Conservation (phyloP, 139 green algal genomes). For the Chlorella sp. region DNA sequence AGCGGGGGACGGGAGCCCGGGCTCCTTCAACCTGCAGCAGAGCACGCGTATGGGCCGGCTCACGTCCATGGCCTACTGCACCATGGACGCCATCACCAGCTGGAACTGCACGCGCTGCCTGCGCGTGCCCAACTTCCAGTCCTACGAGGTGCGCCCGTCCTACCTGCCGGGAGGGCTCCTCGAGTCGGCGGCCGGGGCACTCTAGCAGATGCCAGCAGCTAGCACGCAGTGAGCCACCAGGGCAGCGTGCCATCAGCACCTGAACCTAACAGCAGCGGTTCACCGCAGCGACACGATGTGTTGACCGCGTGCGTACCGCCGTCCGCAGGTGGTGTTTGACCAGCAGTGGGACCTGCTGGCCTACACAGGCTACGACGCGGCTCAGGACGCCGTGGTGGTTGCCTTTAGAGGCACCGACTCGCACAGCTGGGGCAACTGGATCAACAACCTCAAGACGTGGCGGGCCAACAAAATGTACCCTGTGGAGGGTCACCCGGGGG, state of each 20-base stretch:
- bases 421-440: constrained; percentile 63
- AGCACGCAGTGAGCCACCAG: no score
- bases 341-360: constrained; percentile 60
- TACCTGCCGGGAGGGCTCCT: no score
- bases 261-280: no score
- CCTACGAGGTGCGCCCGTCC: constrained; percentile 17
- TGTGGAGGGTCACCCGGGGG: constrained; percentile 12
- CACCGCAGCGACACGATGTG: no score
- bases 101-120: constrained; percentile 73
- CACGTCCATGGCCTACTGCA: constrained; percentile 64
- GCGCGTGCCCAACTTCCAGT: constrained; percentile 33
- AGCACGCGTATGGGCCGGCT: constrained; percentile 38
- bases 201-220: no score
- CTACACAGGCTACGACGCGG: constrained; percentile 57
- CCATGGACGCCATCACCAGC: constrained; percentile 21
- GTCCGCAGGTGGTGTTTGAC: constrained; percentile 43
- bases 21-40: not conserved
- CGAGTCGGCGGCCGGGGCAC: no score
- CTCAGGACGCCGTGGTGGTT: constrained; percentile 53
- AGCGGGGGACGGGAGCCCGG: not conserved
- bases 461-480: constrained; percentile 33
- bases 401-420: constrained; percentile 71
- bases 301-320: no score
- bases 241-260: no score
- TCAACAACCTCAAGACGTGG: constrained; percentile 77